These are phyloP conservation scores for Schizochytrium sp. DNA, from an alignment of 108 stramenopile genomes.

Conservation along the genomic window DNA sequence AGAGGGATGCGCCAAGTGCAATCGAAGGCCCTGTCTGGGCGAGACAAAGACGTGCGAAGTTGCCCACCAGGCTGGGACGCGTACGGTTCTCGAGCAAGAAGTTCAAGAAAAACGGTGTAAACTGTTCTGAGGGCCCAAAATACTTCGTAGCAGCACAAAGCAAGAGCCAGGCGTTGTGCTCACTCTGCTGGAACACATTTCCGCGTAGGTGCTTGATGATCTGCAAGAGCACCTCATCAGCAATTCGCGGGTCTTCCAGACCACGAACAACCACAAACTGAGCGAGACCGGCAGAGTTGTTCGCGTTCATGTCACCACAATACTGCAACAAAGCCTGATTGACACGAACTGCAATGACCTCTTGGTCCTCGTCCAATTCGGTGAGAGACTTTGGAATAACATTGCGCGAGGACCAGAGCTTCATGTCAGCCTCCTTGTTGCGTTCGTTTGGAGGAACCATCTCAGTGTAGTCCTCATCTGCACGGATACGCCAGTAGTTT, in stretches of 20 bases:
- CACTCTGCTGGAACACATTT: constrained; percentile 73
- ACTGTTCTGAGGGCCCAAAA: constrained; percentile 77
- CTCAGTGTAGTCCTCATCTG: constrained; percentile 53
- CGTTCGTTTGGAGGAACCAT: not conserved
- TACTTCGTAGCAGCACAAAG: constrained; percentile 80
- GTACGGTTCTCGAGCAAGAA: constrained; percentile 75
- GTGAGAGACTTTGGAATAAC: constrained; percentile 14
- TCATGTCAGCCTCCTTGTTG: constrained; percentile 37
- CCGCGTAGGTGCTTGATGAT: constrained; percentile 76
- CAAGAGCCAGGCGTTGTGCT: constrained; percentile 77
- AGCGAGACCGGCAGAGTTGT: constrained; percentile 79
- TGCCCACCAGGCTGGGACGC: constrained; percentile 68
- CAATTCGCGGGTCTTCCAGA: constrained; percentile 71
- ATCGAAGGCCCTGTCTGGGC: constrained; percentile 77
- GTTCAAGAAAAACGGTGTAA: constrained; percentile 78
- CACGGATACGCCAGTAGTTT: constrained; percentile 52
- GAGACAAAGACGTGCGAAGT: constrained; percentile 78
- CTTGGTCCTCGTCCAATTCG: constrained; percentile 67
- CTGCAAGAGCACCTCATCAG: constrained; percentile 78
- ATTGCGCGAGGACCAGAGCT: constrained; percentile 52
- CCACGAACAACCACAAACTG: constrained; percentile 79
- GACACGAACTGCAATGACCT: constrained; percentile 73
- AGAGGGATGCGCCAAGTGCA: constrained; percentile 70
- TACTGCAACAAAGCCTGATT: constrained; percentile 79
- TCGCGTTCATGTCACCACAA: constrained; percentile 80